These are phyloP conservation scores for Neonectria faginata DNA, from an alignment of 2,329 filamentous ascomycete genomes.

Conservation along the genomic window DNA sequence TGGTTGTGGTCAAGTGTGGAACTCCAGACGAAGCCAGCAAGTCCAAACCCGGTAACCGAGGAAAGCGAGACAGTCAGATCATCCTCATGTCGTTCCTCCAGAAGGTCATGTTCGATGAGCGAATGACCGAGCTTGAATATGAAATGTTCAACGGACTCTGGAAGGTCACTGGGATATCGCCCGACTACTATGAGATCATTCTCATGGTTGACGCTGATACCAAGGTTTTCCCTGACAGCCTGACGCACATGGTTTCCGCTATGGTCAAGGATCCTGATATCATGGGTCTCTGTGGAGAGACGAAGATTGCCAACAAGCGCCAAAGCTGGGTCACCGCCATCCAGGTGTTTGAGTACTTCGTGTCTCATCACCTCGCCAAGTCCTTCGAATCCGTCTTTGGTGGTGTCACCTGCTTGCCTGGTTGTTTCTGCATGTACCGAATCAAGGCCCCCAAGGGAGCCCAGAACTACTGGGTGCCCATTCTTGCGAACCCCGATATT, in stretches of 20 bases:
- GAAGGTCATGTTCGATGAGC: constrained; percentile 99
- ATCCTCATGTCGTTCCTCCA: constrained; percentile 99
- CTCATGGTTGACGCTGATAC: constrained; percentile 99
- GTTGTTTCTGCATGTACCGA: constrained; percentile 99
- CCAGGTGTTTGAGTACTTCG: constrained; percentile 99
- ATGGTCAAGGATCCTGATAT: constrained; percentile 99
- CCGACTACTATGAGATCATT: constrained; percentile 97
- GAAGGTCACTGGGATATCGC: constrained; percentile 98
- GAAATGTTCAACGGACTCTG: constrained; percentile 99
- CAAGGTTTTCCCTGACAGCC: constrained; percentile 97
- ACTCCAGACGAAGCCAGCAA: constrained; percentile 86
- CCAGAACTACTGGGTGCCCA: constrained; percentile 99
- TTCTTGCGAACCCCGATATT: constrained; percentile 96
- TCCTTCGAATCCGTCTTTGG: constrained; percentile 98
- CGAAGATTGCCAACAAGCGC: constrained; percentile 99
- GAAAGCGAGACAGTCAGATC: constrained; percentile 99
- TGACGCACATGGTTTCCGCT: constrained; percentile 98
- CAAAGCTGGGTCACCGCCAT: constrained; percentile 97
- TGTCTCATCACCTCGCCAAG: constrained; percentile 96
- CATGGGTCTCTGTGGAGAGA: constrained; percentile 98
- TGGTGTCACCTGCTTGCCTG: constrained; percentile 97
- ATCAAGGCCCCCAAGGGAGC: constrained; percentile 99
- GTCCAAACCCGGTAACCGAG: constrained; percentile 94
- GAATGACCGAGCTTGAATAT: constrained; percentile 99
- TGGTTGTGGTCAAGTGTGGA: constrained; percentile 94